Evolutionary conservation across 768 basidiomycete species (phyloP), one percentile per base, ranked within the genome.

Genomic region (Candolleomyces aberdarensis): DNA sequence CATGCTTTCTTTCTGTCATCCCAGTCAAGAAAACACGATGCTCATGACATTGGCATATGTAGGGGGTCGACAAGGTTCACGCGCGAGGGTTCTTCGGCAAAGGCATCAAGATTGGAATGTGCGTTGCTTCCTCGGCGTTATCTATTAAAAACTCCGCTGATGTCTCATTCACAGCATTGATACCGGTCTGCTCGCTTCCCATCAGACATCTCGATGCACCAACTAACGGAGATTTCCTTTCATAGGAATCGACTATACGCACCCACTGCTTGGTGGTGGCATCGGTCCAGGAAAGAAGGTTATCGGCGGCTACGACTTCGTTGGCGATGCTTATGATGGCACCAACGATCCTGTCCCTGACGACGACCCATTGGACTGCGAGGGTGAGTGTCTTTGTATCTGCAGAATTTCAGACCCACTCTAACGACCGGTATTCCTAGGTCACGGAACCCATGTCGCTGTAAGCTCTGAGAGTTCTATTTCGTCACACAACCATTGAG

Each of bases 41-140:
- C 36, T 57, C 32, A 57, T 36, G 36, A 17, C 15, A 31, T 49
- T 44, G 46, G 32, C 19, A n/a, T n/a, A n/a, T 40, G 31, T 46
- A 85, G 83, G 83, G 85, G 19, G 87, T 88, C 1, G 83, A 88
- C 65, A 83, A 80, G 62, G 76, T 88, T 19, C 88, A 90, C 67
- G 84, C 85, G 5, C 66, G 79, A 62, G 87, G 86, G 0, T 78
- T 85, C 65, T 76, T 77, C 29, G 89, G 90, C 13, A 79, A 79
- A 44, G 88, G 88, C 2, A 75, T 89, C 69, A 87, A 87, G 65
- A 79, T 92, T 58, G 89, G 81, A 62, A 83, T 89, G 83, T 84
- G 59, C 15, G 55, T 32, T 36, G 36, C 32, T 57, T 14, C 22
- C 39, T 60, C 20, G n/a, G 1, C 14, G 7, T 17, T 41, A 43